Evolutionary conservation across 2,329 filamentous ascomycete genomes (phyloP), one percentile per base, ranked within the genome.

Genomic region (Lachnellula suecica): DNA sequence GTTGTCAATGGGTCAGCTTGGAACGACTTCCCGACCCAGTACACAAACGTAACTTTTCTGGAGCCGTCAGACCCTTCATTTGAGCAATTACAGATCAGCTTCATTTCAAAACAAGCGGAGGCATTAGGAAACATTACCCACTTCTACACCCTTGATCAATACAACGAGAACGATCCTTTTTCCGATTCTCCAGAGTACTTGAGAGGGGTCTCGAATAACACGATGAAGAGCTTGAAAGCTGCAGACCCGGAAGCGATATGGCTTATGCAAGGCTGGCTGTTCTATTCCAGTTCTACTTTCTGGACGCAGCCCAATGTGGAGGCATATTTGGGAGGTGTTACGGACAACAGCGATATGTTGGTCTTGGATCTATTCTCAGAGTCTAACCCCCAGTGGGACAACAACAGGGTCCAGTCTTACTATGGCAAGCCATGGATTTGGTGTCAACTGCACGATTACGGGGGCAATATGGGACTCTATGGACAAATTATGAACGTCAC

Each of bases 381-480:
- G 53, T 71, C 70, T 6, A 60, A 69, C 8, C 78, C 78, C 0
- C 73, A 79, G 52, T 81, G 78, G 77, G 72, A 74, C n/a, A 37
- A 31, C 19, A 8, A 29, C 56, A 68, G 74, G 8, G 78, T 76
- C 0, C 69, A 74, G 15, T 74, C 71, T 0, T 81, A 78, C 60
- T 74, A 72, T 52, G 76, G 77, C 17, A 79, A 79, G 57, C 72
- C 74, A 0, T 81, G 77, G 77, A 73, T 80, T 31, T 80, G 78
- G 78, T 79, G 76, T 57, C 67, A 79, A 57, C 63, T 81, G 6
- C 78, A 79, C 56, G 70, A 72, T 53, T 80, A 75, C 52, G 77
- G 77, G 5, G 74, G 73, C 15, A 78, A 74, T 57, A 70, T 72
- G 67, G 76, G 75, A 0, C 55, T 79, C 1, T 79, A 79, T 53